Evolutionary conservation across 2,329 filamentous ascomycete genomes (phyloP).

Genomic region (Paecilomyces sp.): DNA sequence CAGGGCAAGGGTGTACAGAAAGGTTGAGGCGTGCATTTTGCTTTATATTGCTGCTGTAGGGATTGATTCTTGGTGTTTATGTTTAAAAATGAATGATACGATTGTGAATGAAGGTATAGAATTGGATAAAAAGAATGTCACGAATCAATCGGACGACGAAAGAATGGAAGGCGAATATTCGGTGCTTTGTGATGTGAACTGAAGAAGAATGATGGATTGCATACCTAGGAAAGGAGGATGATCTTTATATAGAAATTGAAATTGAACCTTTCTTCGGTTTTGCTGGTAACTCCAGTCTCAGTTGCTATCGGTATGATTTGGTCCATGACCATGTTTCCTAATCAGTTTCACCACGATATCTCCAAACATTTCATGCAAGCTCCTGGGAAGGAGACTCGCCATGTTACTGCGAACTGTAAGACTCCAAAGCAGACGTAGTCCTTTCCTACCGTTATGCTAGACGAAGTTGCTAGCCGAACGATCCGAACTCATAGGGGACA

Average conservation of each 20-base stretch:
- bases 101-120: background rate
- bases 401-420: background rate
- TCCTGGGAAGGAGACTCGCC: background rate
- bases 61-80: background rate
- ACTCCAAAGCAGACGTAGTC: background rate
- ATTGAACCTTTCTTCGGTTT: no score
- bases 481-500: background rate
- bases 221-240: background rate
- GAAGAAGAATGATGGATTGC: background rate
- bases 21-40: constrained; percentile 1
- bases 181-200: background rate
- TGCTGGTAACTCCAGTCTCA: background rate
- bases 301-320: background rate
- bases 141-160: background rate
- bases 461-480: background rate
- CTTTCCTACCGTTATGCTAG: background rate
- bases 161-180: background rate
- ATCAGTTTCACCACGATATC: background rate
- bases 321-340: background rate
- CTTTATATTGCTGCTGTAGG: background rate
- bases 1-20: constrained; percentile 1
- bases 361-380: background rate
- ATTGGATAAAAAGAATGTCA: background rate
- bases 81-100: background rate
- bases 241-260: background rate